Percentiles rank a stretch among this genome's conserved stretches.
phyloP scores from a whole-genome alignment of 73 alveolate genomes.

The Paramecium biaurelia region DNA sequence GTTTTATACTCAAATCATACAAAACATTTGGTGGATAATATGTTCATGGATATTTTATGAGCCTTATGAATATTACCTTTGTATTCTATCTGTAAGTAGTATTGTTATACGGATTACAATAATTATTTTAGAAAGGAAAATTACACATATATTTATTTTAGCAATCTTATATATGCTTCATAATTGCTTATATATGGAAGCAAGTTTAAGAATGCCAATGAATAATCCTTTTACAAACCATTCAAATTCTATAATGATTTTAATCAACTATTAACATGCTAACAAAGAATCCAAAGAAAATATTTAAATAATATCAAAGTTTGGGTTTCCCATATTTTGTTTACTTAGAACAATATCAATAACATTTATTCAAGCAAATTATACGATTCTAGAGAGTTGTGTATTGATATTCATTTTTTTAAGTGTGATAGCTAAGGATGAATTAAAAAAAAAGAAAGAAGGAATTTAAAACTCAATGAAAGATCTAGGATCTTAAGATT shows the following conservation, averaged over 20 bases:
- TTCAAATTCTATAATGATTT: background rate
- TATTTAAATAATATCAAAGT: background rate
- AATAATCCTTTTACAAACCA: background rate
- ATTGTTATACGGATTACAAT: background rate
- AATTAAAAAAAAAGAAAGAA: background rate
- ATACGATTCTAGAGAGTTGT: background rate
- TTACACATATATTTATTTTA: background rate
- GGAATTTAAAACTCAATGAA: background rate
- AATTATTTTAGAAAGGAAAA: background rate
- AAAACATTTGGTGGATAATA: conserved; percentile 7
- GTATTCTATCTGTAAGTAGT: background rate
- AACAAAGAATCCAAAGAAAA: background rate
- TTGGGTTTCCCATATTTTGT: background rate
- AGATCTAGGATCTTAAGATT: background rate
- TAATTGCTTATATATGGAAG: background rate
- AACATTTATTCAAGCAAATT: background rate
- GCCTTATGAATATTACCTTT: background rate
- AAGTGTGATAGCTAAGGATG: background rate
- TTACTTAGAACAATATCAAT: background rate
- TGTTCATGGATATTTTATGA: background rate
- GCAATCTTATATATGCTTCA: background rate
- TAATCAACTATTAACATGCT: background rate
- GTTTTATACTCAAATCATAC: conserved; percentile 15
- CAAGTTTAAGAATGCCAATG: background rate
- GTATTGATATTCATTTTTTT: background rate